Conservation (phyloP, 2,329 filamentous ascomycete genomes). For the Byssothecium circinans region DNA sequence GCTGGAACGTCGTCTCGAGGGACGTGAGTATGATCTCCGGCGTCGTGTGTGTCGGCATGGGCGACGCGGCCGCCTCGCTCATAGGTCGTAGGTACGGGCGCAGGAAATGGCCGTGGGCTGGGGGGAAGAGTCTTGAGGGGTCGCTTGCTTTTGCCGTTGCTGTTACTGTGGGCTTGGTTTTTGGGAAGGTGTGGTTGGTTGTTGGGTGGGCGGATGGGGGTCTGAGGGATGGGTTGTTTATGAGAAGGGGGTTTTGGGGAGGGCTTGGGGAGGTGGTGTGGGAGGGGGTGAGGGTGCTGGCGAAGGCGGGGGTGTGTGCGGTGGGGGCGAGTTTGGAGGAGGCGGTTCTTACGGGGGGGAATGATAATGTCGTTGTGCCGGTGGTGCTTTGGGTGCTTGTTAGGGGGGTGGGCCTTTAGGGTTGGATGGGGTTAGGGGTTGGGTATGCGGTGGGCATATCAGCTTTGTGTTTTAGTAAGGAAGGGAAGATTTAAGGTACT, state of each 20-base stretch:
- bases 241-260: constrained; percentile 28
- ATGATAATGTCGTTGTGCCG: constrained; percentile 97
- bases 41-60: constrained; percentile 91
- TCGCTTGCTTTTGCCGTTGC: constrained; percentile 77
- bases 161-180: constrained; percentile 73
- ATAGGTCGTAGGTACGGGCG: constrained; percentile 85
- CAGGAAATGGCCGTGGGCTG: constrained; percentile 94
- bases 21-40: constrained; percentile 91
- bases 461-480: no score
- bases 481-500: no score
- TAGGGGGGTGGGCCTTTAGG: constrained; percentile 63
- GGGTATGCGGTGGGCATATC: no score
- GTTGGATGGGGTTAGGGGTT: no score
- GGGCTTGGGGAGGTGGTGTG: no score
- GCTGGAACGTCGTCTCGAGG: constrained; percentile 72
- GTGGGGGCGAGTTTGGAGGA: constrained; percentile 83
- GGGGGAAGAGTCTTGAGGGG: constrained; percentile 93
- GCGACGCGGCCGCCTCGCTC: constrained; percentile 88
- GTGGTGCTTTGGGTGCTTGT: constrained; percentile 91
- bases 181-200: constrained; percentile 72
- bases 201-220: constrained; percentile 73
- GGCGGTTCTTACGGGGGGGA: constrained; percentile 91
- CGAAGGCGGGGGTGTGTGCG: constrained; percentile 72
- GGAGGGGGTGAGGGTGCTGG: no score
- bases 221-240: no score